Evolutionary conservation across 768 basidiomycete genomes (phyloP), one percentile per base, ranked within the genome.

Genomic region (Melanogaster broomeanus): DNA sequence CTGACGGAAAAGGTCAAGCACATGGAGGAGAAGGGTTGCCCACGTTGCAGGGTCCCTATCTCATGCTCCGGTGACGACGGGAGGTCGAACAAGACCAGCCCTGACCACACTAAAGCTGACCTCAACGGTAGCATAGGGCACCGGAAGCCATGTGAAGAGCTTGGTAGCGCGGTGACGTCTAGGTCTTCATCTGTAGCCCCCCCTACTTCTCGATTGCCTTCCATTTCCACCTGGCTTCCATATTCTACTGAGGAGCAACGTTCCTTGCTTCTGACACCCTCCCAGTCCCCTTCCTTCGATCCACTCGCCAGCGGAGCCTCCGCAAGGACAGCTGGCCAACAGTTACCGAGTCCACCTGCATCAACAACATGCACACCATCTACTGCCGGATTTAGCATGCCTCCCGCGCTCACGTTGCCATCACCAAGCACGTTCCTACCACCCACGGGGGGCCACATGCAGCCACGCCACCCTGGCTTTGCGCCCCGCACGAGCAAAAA

Each of bases 141-240:
- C 33, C 22, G 22, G 19, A 31, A 28, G 2, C 19, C 21, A 42
- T 35, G 25, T 28, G 19, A 31, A 24, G 46, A 48, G 30, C 13
- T 8, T 19, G 25, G 12, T 22, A 3, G 22, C 39, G 16, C 6
- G 4, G 16, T 38, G 27, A 9, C 56, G 6, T 51, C 55, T 45
- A 28, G 35, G 13, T 22, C 47, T 16, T 43, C 58, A n/a, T 52
- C 59, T 16, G 12, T 46, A n/a, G 10, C 56, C 5, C 35, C 48
- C 21, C 22, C 24, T 6, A 21, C 34, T 31, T 66, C 73, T 7
- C 81, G 78, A 31, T 77, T 88, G 11, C 86, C 86, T 1, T 74
- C 86, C 45, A 88, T 88, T 43, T 83, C 86, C 0, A 78, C 86
- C 1, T 88, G 85, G 86, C 74, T 88, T 1, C 79, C 79, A 28